A percentile compares a stretch with the other conserved stretches of the same genome.
Evolutionary conservation across 129 eudicot genomes (phyloP).

Genomic region (Silybum marianum): DNA sequence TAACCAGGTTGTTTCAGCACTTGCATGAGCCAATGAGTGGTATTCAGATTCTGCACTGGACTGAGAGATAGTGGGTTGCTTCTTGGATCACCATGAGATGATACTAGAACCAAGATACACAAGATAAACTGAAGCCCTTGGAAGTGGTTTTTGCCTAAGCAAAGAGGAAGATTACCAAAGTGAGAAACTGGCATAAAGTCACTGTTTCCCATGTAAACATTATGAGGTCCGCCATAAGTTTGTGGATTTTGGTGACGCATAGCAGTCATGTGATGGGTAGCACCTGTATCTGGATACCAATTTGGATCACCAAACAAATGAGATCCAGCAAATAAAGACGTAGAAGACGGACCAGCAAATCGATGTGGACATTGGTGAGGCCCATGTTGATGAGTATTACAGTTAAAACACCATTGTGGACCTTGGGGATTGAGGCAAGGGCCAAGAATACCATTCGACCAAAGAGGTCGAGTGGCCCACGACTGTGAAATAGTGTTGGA

Average conservation of each 20-base stretch:
- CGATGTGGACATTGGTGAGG: neutral
- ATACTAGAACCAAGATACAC: too few relatives aligned
- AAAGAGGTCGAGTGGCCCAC: neutral
- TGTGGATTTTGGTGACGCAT: neutral
- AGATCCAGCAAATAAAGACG: neutral
- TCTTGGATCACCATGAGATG: too few relatives aligned
- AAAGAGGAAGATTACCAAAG: too few relatives aligned
- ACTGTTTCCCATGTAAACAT: too few relatives aligned
- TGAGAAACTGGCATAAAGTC: too few relatives aligned
- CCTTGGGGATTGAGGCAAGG: neutral
- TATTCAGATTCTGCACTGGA: too few relatives aligned
- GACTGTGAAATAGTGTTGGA: neutral
- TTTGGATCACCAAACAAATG: neutral
- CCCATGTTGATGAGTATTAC: neutral
- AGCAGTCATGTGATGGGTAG: neutral
- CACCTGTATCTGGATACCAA: neutral
- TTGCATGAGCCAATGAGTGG: too few relatives aligned
- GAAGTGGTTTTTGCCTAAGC: too few relatives aligned
- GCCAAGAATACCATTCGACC: neutral
- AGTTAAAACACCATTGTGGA: neutral
- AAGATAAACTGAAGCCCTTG: too few relatives aligned
- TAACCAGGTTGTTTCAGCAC: too few relatives aligned
- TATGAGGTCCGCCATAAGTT: neutral
- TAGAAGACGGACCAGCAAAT: neutral
- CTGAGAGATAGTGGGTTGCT: too few relatives aligned